A percentile compares a stretch with the other conserved stretches of the same genome.
phyloP scores from a whole-genome alignment of 768 basidiomycete genomes.

The Termitomyces sp. region DNA sequence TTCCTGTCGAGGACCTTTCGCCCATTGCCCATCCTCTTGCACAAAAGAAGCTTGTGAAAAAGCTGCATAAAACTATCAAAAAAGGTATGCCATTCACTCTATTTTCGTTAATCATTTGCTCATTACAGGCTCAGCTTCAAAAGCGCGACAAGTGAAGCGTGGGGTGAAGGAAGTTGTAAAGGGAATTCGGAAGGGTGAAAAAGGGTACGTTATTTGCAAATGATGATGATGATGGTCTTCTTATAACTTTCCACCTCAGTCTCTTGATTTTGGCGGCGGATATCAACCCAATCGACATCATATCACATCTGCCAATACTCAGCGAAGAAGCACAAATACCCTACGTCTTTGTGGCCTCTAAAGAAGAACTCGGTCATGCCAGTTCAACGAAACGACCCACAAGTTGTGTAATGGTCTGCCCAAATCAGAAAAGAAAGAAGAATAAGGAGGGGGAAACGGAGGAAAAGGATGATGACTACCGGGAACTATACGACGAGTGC shows the following conservation, averaged over 20 bases:
- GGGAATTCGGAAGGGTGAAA: constrained; percentile 94
- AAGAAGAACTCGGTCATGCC: constrained; percentile 94
- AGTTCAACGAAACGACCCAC: constrained; percentile 98
- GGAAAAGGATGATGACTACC: constrained; percentile 79
- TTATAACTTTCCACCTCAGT: constrained; percentile 32
- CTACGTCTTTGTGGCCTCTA: constrained; percentile 85
- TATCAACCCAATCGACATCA: constrained; percentile 97
- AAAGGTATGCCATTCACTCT: constrained; percentile 51
- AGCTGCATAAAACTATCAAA: constrained; percentile 92
- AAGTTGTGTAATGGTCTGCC: constrained; percentile 94
- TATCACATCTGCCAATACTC: constrained; percentile 92
- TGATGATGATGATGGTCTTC: neutral
- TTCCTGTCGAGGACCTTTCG: constrained; percentile 79
- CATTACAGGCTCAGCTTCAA: constrained; percentile 61
- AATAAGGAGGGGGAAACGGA: constrained; percentile 57
- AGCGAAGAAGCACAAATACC: constrained; percentile 92
- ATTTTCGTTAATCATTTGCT: neutral
- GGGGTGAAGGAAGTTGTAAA: constrained; percentile 99
- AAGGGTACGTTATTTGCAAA: constrained; percentile 59
- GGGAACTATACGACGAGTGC: constrained; percentile 83
- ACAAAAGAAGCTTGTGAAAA: constrained; percentile 89
- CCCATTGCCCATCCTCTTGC: constrained; percentile 95
- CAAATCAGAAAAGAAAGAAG: constrained; percentile 73
- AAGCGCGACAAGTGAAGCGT: constrained; percentile 91
- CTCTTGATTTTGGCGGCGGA: constrained; percentile 92